phyloP scores from a whole-genome alignment of 1,139 yeast genomes.

The Kodamaea derodonti region DNA sequence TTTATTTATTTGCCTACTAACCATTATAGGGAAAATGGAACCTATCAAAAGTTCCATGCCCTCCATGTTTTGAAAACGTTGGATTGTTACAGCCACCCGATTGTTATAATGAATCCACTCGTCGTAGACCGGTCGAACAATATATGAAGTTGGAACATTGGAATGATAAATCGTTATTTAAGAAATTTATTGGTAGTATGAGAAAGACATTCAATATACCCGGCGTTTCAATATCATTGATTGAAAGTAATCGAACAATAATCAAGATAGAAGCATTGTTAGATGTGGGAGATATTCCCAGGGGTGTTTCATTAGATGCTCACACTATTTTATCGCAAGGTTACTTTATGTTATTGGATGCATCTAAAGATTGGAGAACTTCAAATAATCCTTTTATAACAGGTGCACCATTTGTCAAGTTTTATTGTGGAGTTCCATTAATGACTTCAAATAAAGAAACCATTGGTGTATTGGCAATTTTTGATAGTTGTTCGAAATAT shows the following conservation, averaged over 20 bases:
- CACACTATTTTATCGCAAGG: conserved; percentile 61
- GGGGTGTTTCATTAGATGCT: conserved; percentile 58
- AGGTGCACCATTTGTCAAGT: conserved; percentile 54
- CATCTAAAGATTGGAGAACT: conserved; percentile 67
- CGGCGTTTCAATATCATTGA: conserved; percentile 56
- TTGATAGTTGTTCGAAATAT: conserved; percentile 46
- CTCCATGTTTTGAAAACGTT: conserved; percentile 44
- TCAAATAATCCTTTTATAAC: conserved; percentile 56
- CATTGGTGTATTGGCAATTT: conserved; percentile 60
- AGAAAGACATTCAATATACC: conserved; percentile 35
- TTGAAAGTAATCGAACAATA: conserved; percentile 46
- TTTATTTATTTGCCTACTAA: no score
- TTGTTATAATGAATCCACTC: conserved; percentile 39
- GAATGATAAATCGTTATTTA: conserved; percentile 41
- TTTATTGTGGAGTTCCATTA: conserved; percentile 64
- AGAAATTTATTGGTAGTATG: conserved; percentile 31
- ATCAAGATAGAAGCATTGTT: conserved; percentile 48
- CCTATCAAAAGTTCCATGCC: conserved; percentile 53
- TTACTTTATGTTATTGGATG: conserved; percentile 52
- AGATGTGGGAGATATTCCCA: conserved; percentile 46
- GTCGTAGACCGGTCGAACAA: conserved; percentile 40
- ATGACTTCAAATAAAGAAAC: conserved; percentile 32
- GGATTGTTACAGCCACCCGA: conserved; percentile 62
- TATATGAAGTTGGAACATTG: conserved; percentile 47
- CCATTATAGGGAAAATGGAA: conserved; percentile 47